Evolutionary conservation across 2,329 filamentous ascomycete genomes (phyloP).

Genomic region (Paecilomyces sp.): DNA sequence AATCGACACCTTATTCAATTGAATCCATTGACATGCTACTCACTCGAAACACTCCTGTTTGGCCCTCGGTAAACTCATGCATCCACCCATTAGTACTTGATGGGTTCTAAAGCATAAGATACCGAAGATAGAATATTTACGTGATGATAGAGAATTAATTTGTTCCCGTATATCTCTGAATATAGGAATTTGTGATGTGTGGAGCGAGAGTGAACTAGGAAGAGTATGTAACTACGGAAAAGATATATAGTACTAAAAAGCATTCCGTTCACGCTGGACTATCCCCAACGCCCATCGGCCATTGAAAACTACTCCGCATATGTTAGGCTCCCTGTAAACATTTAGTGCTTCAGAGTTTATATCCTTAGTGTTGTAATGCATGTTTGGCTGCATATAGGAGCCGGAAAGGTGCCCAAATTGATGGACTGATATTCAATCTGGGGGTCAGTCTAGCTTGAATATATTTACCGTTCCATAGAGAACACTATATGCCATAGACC

Average conservation of each 20-base stretch:
- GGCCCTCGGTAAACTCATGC: background rate
- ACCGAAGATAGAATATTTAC: too few species aligned
- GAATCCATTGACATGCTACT: background rate
- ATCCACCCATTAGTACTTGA: background rate
- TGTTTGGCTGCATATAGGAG: background rate
- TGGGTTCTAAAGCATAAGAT: background rate
- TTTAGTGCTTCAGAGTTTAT: background rate
- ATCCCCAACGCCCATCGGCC: too few species aligned
- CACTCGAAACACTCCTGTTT: background rate
- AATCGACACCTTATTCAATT: background rate
- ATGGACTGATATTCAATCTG: background rate
- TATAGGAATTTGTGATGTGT: too few species aligned
- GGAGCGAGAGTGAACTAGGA: too few species aligned
- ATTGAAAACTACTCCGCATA: background rate
- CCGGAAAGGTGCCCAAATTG: background rate
- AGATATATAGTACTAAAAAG: too few species aligned
- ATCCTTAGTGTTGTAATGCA: background rate
- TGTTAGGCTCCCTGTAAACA: background rate
- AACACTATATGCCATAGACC: background rate
- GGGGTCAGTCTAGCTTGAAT: background rate
- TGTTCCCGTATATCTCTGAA: too few species aligned
- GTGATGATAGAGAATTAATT: too few species aligned
- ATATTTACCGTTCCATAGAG: background rate
- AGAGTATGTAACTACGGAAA: too few species aligned
- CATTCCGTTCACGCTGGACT: too few species aligned